Percentiles rank a stretch among this genome's conserved stretches.
Evolutionary conservation across 129 eudicot genomes (phyloP).

Genomic region (Flaveria robusta): DNA sequence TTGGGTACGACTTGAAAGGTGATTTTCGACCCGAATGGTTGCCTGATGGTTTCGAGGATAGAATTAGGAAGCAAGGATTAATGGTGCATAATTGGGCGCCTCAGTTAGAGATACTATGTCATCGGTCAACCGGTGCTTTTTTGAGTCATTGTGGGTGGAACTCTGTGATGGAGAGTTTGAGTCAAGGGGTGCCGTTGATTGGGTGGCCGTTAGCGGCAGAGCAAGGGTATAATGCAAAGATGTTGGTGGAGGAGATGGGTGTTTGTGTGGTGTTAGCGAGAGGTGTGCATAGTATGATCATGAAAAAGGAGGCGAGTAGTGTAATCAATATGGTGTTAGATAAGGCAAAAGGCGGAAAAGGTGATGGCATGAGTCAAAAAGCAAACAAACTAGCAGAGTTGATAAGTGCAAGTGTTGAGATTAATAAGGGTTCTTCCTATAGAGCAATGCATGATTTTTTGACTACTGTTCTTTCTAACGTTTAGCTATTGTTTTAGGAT

Average conservation of each 20-base stretch:
- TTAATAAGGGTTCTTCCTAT: slow-evolving; percentile 58
- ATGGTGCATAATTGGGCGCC: slow-evolving; percentile 76
- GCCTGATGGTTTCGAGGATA: slow-evolving; percentile 62
- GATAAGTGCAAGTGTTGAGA: slow-evolving; percentile 44
- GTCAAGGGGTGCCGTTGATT: slow-evolving; percentile 77
- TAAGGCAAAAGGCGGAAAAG: slow-evolving; percentile 37
- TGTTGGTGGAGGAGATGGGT: slow-evolving; percentile 87
- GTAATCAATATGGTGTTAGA: slow-evolving; percentile 62
- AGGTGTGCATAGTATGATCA: slow-evolving; percentile 43
- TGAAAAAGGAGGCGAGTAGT: slow-evolving; percentile 52
- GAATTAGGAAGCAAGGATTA: slow-evolving; percentile 47
- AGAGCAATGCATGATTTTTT: slow-evolving; percentile 58
- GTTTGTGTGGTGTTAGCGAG: slow-evolving; percentile 63
- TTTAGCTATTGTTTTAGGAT: too few species aligned
- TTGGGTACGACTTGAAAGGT: slow-evolving; percentile 55
- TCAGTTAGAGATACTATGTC: slow-evolving; percentile 74
- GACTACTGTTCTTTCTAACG: neutral
- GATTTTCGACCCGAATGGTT: slow-evolving; percentile 72
- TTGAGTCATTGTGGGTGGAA: slow-evolving; percentile 92
- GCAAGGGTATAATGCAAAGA: slow-evolving; percentile 72
- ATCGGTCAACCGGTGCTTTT: slow-evolving; percentile 62
- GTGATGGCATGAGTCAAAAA: slow-evolving; percentile 54
- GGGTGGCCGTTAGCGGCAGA: slow-evolving; percentile 95
- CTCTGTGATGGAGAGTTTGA: slow-evolving; percentile 70
- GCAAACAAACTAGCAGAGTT: slow-evolving; percentile 49